Percentiles rank a stretch among this genome's conserved stretches.
Evolutionary conservation across 768 basidiomycete genomes (phyloP).

Genomic region (Amanita thiersii): DNA sequence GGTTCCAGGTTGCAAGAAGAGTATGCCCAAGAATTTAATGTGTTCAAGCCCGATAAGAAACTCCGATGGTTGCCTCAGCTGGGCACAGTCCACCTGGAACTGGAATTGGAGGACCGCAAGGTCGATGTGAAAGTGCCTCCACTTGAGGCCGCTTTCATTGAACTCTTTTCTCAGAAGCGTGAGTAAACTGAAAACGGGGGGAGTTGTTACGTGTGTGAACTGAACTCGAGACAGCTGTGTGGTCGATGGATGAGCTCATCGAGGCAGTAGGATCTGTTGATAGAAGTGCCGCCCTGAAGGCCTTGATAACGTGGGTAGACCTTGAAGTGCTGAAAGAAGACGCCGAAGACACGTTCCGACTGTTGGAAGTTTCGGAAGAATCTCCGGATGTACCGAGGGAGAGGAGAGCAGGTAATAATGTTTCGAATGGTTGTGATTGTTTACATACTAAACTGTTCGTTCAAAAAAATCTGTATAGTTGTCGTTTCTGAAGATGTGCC

Average conservation of each 20-base stretch:
- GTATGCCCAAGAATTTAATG: slow-evolving; percentile 71
- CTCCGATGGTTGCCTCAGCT: slow-evolving; percentile 87
- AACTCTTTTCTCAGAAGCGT: slow-evolving; percentile 75
- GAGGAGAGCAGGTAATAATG: slow-evolving; percentile 18
- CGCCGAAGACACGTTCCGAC: slow-evolving; percentile 44
- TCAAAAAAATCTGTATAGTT: slow-evolving; percentile 9
- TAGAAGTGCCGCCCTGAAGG: slow-evolving; percentile 56
- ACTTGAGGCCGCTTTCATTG: slow-evolving; percentile 86
- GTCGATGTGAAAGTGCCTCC: slow-evolving; percentile 74
- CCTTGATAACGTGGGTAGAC: slow-evolving; percentile 78
- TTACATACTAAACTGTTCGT: neutral
- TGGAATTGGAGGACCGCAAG: slow-evolving; percentile 77
- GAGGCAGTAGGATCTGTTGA: slow-evolving; percentile 58
- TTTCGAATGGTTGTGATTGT: neutral
- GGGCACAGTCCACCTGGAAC: slow-evolving; percentile 72
- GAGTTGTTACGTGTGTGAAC: neutral
- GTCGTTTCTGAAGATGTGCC: slow-evolving; percentile 32
- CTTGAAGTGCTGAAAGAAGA: slow-evolving; percentile 74
- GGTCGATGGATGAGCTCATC: slow-evolving; percentile 66
- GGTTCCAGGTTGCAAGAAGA: slow-evolving; percentile 54
- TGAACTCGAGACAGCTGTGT: slow-evolving; percentile 38
- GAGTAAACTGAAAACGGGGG: no score
- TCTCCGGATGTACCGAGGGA: slow-evolving; percentile 18
- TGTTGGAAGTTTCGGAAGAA: slow-evolving; percentile 59
- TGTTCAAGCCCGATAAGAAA: slow-evolving; percentile 88